phyloP scores from a whole-genome alignment of 805 yeast species.

The Candida pseudofarinosa region DNA sequence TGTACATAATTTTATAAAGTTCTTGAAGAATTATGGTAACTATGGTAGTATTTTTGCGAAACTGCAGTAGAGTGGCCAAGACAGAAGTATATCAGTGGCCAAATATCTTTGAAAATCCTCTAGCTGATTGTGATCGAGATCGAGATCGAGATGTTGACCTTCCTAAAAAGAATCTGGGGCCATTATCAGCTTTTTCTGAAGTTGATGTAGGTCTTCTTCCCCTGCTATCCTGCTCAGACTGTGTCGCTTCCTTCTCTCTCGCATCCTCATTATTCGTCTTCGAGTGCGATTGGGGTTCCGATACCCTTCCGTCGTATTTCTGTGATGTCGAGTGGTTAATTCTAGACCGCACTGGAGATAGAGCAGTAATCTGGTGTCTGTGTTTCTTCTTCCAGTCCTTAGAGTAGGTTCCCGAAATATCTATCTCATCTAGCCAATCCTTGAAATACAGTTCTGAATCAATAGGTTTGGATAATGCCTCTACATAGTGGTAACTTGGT shows the following conservation, averaged over 20 bases:
- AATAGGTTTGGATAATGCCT: slow-evolving; percentile 26
- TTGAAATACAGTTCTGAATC: slow-evolving; percentile 32
- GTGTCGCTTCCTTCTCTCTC: slow-evolving; percentile 6
- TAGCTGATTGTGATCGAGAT: slow-evolving; percentile 12
- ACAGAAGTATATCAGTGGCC: slow-evolving; percentile 1
- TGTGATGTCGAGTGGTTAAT: neutral
- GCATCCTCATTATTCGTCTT: neutral
- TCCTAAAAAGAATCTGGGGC: slow-evolving; percentile 5
- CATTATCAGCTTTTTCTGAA: neutral
- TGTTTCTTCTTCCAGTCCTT: slow-evolving; percentile 16
- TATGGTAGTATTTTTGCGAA: no score
- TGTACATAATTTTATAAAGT: no score
- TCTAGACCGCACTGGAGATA: no score
- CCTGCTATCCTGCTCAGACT: slow-evolving; percentile 7
- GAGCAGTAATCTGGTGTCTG: slow-evolving; percentile 5
- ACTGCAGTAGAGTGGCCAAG: no score
- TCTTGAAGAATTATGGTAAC: no score
- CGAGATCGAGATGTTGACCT: slow-evolving; percentile 16
- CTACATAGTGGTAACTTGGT: slow-evolving; percentile 32
- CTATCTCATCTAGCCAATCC: slow-evolving; percentile 28
- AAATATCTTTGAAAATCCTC: slow-evolving; percentile 10
- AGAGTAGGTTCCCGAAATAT: slow-evolving; percentile 13
- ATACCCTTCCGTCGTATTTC: neutral
- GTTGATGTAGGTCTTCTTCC: slow-evolving; percentile 10
- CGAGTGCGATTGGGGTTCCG: neutral